Base-by-base conservation (phyloP, 2,329 filamentous ascomycete genomes). In the Cytospora paraplurivora region DNA sequence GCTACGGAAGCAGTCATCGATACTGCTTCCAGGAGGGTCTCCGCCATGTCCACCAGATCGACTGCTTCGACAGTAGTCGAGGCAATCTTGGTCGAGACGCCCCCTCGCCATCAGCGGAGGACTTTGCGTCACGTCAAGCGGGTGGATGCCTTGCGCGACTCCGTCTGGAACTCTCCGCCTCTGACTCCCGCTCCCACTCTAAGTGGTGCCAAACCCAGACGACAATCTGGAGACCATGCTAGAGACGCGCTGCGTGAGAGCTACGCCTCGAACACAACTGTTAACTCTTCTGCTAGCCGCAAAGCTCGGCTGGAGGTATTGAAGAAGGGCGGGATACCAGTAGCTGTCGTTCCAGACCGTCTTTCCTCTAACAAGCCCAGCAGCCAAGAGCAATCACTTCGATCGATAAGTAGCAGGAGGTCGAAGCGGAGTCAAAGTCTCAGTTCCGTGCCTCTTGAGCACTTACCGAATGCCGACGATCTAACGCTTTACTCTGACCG, bases 121-220 rank as follows among this genome's bases (percentile, higher is more conserved):
- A 88, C 85, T 8, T 73, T 89, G 64, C 82, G 87, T 5, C 86
- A 89, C 71, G 81, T 87, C 12, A 83, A 79, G 68, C 88, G 88
- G 69, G 81, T 84, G 51, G 74, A 74, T 10, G 74, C 75, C 0
- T 69, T 87, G 62, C 78, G 85, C 64, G 80, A 85, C 66, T 78
- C 81, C 3, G 71, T 72, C 21, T 77, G 76, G 5, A 76, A 79
- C 37, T 64, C 76, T 12, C 78, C 79, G 8, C 76, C 76, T 1
- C 66, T 72, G n/a, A 78, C 77, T 69, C 82, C 81, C 34, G 74
- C 73, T 7, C 73, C 77, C 11, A 77, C 76, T 15, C 74, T 71
- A 8, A 65, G 56, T 38, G 63, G 52, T 7, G 57, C 47, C 5
- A 59, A 50, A 27, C 32, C 67, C 69, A 62, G 62, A 13, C 61